phyloP scores from a whole-genome alignment of 1,284 basidiomycete genomes.

The Ganoderma sp. region DNA sequence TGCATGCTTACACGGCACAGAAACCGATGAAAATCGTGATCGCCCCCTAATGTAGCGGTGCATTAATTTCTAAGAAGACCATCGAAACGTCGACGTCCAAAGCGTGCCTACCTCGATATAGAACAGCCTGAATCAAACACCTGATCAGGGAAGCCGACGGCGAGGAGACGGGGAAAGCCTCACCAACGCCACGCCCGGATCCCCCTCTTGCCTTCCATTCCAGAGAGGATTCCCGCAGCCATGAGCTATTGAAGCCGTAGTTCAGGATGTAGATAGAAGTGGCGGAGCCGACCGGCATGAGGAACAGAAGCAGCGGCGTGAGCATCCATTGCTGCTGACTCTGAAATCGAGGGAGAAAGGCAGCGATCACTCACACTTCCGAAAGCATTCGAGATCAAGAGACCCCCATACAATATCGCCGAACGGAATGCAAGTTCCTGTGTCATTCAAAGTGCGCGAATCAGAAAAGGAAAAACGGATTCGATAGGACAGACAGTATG shows the following conservation, averaged over 20 bases:
- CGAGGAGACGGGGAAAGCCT: conserved; percentile 22
- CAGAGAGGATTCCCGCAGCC: conserved; percentile 71
- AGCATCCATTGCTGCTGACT: neutral
- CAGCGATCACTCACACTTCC: conserved; percentile 55
- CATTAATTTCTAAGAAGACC: neutral
- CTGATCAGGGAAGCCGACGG: conserved; percentile 3
- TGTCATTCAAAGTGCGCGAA: neutral
- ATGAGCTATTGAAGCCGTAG: conserved; percentile 50
- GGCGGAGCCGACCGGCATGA: conserved; percentile 2
- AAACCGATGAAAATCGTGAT: conserved; percentile 64
- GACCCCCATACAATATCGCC: conserved; percentile 70
- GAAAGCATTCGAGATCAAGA: conserved; percentile 80
- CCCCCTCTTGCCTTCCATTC: conserved; percentile 71
- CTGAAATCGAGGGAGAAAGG: neutral
- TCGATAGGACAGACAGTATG: neutral
- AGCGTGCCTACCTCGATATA: conserved; percentile 58
- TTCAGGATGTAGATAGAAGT: neutral
- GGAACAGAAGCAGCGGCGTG: no score
- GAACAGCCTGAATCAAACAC: conserved; percentile 53
- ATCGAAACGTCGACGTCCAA: neutral
- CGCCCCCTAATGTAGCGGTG: conserved; percentile 49
- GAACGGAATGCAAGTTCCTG: conserved; percentile 73
- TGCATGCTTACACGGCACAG: conserved; percentile 53
- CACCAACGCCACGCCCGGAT: conserved; percentile 77
- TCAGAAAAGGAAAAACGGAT: neutral